A percentile compares a stretch with the other conserved stretches of the same genome.
phyloP scores from a whole-genome alignment of 257 asterid species.

The Scutellaria baicalensis region DNA sequence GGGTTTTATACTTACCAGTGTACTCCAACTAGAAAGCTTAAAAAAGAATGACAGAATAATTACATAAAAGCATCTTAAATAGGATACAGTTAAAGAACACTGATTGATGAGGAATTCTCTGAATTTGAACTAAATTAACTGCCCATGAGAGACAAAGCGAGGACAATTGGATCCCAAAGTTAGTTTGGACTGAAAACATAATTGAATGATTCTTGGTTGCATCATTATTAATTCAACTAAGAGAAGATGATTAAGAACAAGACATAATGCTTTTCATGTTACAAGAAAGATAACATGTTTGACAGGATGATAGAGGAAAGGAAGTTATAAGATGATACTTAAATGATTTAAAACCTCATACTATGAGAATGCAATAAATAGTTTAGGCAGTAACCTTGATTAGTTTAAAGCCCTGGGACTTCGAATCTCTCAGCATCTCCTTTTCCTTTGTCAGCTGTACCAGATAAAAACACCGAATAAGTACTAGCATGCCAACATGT shows the following conservation, averaged over 20 bases:
- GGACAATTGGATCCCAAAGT: conserved; percentile 1
- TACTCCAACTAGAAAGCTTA: background rate
- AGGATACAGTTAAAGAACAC: background rate
- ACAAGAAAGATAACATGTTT: background rate
- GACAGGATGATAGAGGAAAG: background rate
- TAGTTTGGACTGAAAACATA: background rate
- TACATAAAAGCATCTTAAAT: background rate
- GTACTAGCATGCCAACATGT: background rate
- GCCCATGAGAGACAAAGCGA: background rate
- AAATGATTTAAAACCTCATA: background rate
- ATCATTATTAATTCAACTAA: background rate
- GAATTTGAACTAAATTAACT: background rate
- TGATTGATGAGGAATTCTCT: background rate
- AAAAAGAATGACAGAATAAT: background rate
- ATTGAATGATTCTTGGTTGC: background rate
- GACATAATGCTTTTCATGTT: background rate
- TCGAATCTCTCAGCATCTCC: conserved; percentile 62
- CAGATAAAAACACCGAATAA: conserved; percentile 4
- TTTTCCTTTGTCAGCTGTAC: conserved; percentile 71
- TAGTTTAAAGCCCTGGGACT: conserved; percentile 62
- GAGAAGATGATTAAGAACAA: background rate
- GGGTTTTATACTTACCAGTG: background rate
- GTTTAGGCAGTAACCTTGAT: conserved; percentile 46
- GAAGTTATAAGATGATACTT: background rate
- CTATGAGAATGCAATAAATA: background rate